Conservation (phyloP, 2,329 filamentous ascomycete genomes). For the Ophiocordyceps polyrhachis-furcata region DNA sequence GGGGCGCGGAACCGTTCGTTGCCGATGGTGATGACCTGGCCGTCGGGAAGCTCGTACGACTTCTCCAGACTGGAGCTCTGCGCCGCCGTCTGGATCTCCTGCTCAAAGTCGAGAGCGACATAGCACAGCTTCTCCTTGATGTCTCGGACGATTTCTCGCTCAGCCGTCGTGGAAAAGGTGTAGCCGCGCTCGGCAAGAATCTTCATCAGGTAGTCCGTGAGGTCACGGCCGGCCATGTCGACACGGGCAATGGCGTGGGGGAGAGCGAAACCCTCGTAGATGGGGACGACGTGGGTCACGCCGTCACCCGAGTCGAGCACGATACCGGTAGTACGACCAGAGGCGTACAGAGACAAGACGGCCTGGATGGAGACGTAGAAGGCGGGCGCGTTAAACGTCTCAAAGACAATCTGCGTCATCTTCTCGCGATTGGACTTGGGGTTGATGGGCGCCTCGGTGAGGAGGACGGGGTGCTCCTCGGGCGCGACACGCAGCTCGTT, state of each 20-base stretch:
- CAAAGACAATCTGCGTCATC: slow-evolving; percentile 99
- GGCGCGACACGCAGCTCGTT: slow-evolving; percentile 99
- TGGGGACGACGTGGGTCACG: slow-evolving; percentile 99
- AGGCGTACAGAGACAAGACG: slow-evolving; percentile 97
- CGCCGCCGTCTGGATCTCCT: slow-evolving; percentile 99
- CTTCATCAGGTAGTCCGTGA: slow-evolving; percentile 99
- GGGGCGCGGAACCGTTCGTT: slow-evolving; percentile 99
- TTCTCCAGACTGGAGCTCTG: slow-evolving; percentile 99
- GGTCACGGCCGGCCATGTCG: slow-evolving; percentile 99
- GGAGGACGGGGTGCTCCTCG: slow-evolving; percentile 98
- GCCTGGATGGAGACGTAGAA: slow-evolving; percentile 99
- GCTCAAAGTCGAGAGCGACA: slow-evolving; percentile 98
- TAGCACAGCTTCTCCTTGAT: slow-evolving; percentile 99
- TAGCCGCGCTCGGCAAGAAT: slow-evolving; percentile 98
- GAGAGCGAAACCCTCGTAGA: slow-evolving; percentile 99
- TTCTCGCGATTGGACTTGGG: slow-evolving; percentile 99
- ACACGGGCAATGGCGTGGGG: slow-evolving; percentile 99
- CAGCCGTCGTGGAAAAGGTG: slow-evolving; percentile 98
- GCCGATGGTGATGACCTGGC: slow-evolving; percentile 98
- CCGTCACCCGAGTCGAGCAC: slow-evolving; percentile 99
- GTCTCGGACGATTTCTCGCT: slow-evolving; percentile 99
- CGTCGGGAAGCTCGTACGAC: slow-evolving; percentile 99
- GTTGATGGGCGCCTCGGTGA: slow-evolving; percentile 99
- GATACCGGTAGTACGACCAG: slow-evolving; percentile 99
- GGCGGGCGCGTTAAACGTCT: slow-evolving; percentile 99